Conservation (phyloP, 306 rosid species). For the Cicer chorassanicum region DNA sequence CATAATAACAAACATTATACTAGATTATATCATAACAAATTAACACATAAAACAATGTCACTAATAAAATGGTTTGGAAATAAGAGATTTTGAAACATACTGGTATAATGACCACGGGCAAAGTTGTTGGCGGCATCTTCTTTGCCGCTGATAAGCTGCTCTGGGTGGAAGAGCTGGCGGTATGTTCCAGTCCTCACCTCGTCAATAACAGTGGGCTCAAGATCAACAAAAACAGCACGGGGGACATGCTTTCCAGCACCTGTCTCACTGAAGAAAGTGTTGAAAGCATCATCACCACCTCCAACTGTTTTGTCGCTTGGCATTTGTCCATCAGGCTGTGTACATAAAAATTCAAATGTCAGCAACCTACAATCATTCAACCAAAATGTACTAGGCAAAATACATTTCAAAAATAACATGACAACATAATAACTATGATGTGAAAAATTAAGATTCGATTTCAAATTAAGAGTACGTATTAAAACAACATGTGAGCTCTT, state of each 20-base stretch:
- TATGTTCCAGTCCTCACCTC: constrained; percentile 90
- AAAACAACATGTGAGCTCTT: neutral
- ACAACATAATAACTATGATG: neutral
- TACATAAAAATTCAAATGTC: neutral
- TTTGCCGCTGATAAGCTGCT: constrained; percentile 90
- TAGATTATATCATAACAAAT: neutral
- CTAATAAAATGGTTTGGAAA: neutral
- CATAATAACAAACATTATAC: neutral
- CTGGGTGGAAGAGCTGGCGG: constrained; percentile 95
- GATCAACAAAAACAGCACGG: constrained; percentile 85
- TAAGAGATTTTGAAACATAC: constrained; percentile 37
- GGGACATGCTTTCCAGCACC: constrained; percentile 94
- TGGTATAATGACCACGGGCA: constrained; percentile 96
- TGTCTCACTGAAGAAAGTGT: constrained; percentile 92
- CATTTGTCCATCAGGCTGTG: constrained; percentile 93
- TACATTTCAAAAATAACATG: neutral
- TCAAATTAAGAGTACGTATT: neutral
- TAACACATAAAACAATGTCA: neutral
- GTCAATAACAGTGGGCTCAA: constrained; percentile 90
- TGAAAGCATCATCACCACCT: constrained; percentile 90
- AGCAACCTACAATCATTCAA: neutral
- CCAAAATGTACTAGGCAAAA: neutral
- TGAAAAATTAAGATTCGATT: neutral
- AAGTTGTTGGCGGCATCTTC: constrained; percentile 98
- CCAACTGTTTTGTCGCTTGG: constrained; percentile 84